Conservation (phyloP, 2,329 filamentous ascomycete genomes). For the Celoporthe dispersa region DNA sequence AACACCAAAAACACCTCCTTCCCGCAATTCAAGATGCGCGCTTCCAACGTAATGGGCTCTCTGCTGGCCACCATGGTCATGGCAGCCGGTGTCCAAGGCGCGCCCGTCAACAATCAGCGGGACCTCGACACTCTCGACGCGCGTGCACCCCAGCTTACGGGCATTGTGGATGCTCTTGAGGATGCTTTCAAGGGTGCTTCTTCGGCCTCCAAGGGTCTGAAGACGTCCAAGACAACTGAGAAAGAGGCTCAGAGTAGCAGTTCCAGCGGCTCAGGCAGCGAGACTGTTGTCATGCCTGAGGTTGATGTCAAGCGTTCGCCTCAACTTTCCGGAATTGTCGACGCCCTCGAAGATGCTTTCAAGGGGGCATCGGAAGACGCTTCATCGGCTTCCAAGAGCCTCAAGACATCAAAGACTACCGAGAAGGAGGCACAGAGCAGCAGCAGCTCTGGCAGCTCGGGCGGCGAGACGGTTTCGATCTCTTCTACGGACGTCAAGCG, state of each 20-base stretch:
- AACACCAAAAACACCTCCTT: not conserved
- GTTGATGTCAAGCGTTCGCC: not conserved
- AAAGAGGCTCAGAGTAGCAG: not conserved
- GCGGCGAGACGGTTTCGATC: not conserved
- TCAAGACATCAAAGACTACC: not conserved
- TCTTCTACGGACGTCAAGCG: not conserved
- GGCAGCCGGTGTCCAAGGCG: not conserved
- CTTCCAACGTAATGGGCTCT: not conserved
- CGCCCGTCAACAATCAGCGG: not conserved
- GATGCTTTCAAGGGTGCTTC: not conserved
- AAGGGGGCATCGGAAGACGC: too few species aligned
- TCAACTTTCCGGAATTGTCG: not conserved
- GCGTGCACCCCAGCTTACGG: not conserved
- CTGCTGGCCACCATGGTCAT: conserved; percentile 5
- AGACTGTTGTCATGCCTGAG: too few species aligned
- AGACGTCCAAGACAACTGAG: not conserved
- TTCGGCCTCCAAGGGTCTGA: not conserved
- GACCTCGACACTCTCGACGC: not conserved
- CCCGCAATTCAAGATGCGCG: not conserved
- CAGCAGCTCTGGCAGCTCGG: not conserved
- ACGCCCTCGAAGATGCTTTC: not conserved
- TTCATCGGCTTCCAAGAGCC: not conserved
- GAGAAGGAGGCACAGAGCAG: not conserved
- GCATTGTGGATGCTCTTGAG: not conserved
- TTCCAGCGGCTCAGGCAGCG: too few species aligned